Conservation (phyloP, 1,139 yeast genomes). For the Zygoascus hellenicus region DNA sequence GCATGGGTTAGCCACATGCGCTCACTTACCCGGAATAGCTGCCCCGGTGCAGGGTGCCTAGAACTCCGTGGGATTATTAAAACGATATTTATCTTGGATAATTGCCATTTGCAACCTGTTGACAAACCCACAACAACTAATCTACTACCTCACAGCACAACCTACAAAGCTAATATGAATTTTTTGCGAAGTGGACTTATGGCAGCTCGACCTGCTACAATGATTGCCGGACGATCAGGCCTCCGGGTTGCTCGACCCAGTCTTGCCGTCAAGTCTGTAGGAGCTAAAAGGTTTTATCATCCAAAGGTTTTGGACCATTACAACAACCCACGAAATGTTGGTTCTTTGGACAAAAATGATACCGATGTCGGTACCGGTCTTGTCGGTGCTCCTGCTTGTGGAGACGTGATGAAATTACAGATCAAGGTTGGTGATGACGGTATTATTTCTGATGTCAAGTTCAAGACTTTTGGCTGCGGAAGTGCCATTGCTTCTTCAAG, state of each 20-base stretch:
- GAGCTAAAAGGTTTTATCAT: constrained; percentile 25
- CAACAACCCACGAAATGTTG: constrained; percentile 94
- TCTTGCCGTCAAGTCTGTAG: background rate
- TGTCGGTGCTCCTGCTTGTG: constrained; percentile 98
- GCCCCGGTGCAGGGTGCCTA: background rate
- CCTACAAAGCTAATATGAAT: constrained; percentile 3
- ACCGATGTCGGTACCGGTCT: constrained; percentile 91
- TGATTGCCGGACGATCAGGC: background rate
- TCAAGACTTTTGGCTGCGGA: constrained; percentile 98
- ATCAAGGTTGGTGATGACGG: constrained; percentile 92
- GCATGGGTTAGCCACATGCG: too few relatives aligned
- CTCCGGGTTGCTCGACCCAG: background rate
- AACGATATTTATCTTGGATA: too few relatives aligned
- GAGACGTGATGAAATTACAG: constrained; percentile 97
- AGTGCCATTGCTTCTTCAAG: constrained; percentile 95
- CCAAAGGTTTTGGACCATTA: constrained; percentile 72
- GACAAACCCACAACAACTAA: background rate
- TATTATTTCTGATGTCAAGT: constrained; percentile 86
- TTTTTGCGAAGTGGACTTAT: background rate
- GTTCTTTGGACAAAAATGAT: constrained; percentile 75
- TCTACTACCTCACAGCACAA: background rate
- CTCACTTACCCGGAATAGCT: background rate
- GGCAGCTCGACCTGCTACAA: constrained; percentile 1
- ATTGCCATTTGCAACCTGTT: too few relatives aligned
- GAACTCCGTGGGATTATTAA: background rate